Evolutionary conservation across 306 rosid genomes (phyloP).

Genomic region (Heteromeles arbutifolia): DNA sequence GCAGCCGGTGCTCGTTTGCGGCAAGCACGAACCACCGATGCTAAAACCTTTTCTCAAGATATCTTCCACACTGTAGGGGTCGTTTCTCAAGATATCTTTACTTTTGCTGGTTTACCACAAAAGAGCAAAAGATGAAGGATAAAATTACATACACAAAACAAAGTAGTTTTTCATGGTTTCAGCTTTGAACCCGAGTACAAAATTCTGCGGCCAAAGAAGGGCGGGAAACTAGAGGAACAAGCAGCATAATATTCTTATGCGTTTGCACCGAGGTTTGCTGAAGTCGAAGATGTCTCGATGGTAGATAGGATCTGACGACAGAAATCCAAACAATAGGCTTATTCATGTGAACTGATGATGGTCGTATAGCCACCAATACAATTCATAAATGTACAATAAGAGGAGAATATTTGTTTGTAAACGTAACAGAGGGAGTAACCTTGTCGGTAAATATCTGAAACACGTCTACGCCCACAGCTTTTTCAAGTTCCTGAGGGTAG

Average conservation of each 20-base stretch:
- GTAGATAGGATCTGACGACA: slow-evolving; percentile 51
- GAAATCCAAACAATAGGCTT: neutral
- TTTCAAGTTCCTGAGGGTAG: slow-evolving; percentile 63
- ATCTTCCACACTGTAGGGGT: no score
- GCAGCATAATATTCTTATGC: neutral
- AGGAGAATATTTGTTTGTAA: neutral
- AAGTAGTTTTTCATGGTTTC: neutral
- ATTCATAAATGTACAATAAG: neutral
- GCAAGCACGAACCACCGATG: no score
- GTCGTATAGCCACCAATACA: neutral
- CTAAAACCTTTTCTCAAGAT: no score
- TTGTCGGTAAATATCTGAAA: slow-evolving; percentile 53
- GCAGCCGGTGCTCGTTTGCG: no score
- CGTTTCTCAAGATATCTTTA: neutral
- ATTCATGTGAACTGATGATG: slow-evolving; percentile 7
- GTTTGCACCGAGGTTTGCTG: neutral
- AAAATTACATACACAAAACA: neutral
- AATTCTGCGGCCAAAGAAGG: neutral
- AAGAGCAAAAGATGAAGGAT: neutral
- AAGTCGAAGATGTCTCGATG: slow-evolving; percentile 17
- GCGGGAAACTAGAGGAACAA: neutral
- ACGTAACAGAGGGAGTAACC: slow-evolving; percentile 34
- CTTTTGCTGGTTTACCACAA: neutral
- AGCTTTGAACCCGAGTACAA: neutral
- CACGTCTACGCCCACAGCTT: slow-evolving; percentile 60